phyloP scores from a whole-genome alignment of 202 grass and related monocot genomes.

The Schoenoplectus triqueter region DNA sequence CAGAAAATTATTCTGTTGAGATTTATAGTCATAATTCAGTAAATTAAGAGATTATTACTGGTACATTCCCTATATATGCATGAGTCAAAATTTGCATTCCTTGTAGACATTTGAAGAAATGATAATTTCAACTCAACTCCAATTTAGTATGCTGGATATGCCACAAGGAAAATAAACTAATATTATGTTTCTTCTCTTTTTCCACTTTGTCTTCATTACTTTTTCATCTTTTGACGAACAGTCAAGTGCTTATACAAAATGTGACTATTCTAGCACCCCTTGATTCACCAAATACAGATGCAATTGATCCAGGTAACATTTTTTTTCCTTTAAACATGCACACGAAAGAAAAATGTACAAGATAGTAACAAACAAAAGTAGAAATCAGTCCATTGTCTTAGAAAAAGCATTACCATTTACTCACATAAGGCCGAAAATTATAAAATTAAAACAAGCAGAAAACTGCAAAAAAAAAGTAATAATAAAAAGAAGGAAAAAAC shows the following conservation, averaged over 20 bases:
- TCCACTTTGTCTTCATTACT: neutral
- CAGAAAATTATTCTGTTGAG: neutral
- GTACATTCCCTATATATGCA: neutral
- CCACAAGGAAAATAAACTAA: neutral
- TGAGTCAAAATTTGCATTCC: conserved; percentile 16
- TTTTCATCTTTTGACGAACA: conserved; percentile 57
- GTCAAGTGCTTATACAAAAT: conserved; percentile 81
- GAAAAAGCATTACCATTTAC: neutral
- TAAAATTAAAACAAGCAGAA: neutral
- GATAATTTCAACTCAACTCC: neutral
- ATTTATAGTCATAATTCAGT: neutral
- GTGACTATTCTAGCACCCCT: conserved; percentile 84
- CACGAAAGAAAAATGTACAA: neutral
- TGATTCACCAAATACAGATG: conserved; percentile 88
- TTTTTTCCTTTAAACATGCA: neutral
- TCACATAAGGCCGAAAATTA: neutral
- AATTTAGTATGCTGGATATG: conserved; percentile 23
- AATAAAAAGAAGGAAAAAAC: neutral
- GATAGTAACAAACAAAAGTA: neutral
- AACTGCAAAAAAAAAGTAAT: neutral
- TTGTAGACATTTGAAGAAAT: conserved; percentile 2
- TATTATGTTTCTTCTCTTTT: conserved; percentile 27
- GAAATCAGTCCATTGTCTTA: neutral
- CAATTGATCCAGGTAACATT: conserved; percentile 80
- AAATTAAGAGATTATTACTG: neutral